Conservation (phyloP, 2,329 filamentous ascomycete species). For the Xylariaceae sp. region DNA sequence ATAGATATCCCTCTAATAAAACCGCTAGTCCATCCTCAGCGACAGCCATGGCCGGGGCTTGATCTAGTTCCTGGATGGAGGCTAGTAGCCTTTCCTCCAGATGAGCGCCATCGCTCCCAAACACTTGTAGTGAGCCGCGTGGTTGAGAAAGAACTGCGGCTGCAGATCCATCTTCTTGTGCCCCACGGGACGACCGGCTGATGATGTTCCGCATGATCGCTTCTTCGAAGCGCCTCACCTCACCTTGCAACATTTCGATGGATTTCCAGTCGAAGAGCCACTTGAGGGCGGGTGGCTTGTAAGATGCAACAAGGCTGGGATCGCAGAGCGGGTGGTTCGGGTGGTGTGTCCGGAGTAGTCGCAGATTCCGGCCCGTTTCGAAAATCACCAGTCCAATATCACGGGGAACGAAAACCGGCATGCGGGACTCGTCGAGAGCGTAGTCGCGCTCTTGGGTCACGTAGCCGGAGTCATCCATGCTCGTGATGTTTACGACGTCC, state of each 20-base stretch:
- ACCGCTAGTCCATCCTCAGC: constrained; percentile 33
- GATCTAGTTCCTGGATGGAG: constrained; percentile 45
- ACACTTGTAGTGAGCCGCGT: constrained; percentile 36
- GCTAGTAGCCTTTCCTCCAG: constrained; percentile 44
- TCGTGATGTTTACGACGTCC: constrained; percentile 48
- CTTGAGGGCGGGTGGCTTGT: constrained; percentile 51
- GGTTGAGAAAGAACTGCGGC: background rate
- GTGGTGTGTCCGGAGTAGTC: constrained; percentile 66
- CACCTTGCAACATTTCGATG: constrained; percentile 58
- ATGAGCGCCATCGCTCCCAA: constrained; percentile 41
- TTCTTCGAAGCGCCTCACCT: constrained; percentile 49
- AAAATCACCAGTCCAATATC: constrained; percentile 71
- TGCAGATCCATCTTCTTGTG: background rate
- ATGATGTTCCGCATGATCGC: constrained; percentile 29
- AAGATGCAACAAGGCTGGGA: constrained; percentile 39
- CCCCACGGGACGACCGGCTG: constrained; percentile 1
- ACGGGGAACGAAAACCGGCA: constrained; percentile 65
- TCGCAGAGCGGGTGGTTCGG: constrained; percentile 63
- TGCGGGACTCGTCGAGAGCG: constrained; percentile 55
- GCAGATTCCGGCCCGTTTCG: constrained; percentile 70
- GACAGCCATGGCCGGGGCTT: constrained; percentile 24
- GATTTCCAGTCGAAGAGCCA: constrained; percentile 71
- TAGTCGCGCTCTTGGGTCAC: constrained; percentile 56
- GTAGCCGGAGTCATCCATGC: constrained; percentile 54
- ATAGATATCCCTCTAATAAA: constrained; percentile 38